Base-by-base conservation (phyloP, 1,284 basidiomycete genomes). In the Trametes versicolor region DNA sequence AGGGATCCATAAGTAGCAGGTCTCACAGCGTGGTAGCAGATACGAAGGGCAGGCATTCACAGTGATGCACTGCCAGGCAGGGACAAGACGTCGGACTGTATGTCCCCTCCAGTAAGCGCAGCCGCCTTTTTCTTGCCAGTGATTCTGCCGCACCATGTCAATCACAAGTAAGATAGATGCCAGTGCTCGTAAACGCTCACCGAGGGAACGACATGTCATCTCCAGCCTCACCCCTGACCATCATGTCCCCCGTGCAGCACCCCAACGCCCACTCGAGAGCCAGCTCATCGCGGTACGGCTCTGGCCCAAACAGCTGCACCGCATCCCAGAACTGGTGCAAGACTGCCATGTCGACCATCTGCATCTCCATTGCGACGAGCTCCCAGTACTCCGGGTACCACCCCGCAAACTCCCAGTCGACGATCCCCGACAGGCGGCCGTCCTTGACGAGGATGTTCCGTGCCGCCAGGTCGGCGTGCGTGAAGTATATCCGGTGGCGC, bases 341-440 rank as follows among this genome's bases (percentile, higher is more conserved):
- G n/a, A 59, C 2, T 15, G 15, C n/a, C 25, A 41, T 12, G 8
- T 25, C 13, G 12, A 15, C n/a, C 57, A 59, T 54, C 15, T 63
- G 57, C 17, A 17, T 32, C 37, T 63, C 62, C 32, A 64, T 64
- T 53, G 43, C 25, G 23, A 58, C 60, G 34, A 47, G 58, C 62
- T 72, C 72, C 72, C 72, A 72, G 49, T 73, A 72, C 41, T 71
- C 70, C 15, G 71, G 72, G 36, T 65, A 69, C 69, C 71, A 74
- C 19, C 71, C 72, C 19, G 70, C 57, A 23, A 45, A 57, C 34
- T 72, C 71, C 72, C 72, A 74, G 52, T 72, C 72, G 32, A 74
- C 51, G 45, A 74, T 64, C 7, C 60, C 70, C 0, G 60, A 56
- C 13, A 73, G 47, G 8, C 60, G 48, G n/a, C 66, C 70, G 41